phyloP scores from a whole-genome alignment of 306 rosid genomes.

The Fragaria ananassa region DNA sequence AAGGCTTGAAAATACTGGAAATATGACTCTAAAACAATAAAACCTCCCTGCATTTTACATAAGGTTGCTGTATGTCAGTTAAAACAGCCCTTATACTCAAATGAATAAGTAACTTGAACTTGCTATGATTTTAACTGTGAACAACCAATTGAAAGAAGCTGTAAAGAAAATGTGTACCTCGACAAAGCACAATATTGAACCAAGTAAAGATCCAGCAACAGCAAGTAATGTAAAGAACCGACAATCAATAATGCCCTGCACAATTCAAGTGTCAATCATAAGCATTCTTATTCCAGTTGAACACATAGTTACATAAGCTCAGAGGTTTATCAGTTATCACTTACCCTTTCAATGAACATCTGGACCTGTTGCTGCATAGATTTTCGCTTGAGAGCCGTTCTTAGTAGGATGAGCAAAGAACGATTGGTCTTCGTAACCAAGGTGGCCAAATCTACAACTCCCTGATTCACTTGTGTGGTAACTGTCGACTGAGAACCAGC shows the following conservation, averaged over 20 bases:
- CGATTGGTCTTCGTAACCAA: constrained; percentile 1
- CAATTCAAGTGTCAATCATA: background rate
- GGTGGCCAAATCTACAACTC: constrained; percentile 25
- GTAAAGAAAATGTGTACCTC: constrained; percentile 29
- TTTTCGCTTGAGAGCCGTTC: constrained; percentile 12
- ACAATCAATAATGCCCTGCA: constrained; percentile 46
- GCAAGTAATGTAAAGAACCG: constrained; percentile 51
- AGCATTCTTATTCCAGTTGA: background rate
- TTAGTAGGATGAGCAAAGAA: constrained; percentile 18
- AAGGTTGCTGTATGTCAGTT: background rate
- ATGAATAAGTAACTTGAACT: background rate
- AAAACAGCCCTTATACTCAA: too few species aligned
- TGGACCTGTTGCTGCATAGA: constrained; percentile 26
- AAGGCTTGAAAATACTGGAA: constrained; percentile 39
- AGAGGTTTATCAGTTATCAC: background rate
- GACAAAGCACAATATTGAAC: constrained; percentile 45
- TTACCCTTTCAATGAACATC: constrained; percentile 47
- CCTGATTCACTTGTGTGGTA: background rate
- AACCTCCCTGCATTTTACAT: constrained; percentile 40
- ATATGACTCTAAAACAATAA: constrained; percentile 36
- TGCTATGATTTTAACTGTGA: background rate
- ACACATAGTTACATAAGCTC: background rate
- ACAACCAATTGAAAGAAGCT: background rate
- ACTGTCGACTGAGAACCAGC: background rate
- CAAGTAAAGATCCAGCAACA: constrained; percentile 48